These are phyloP conservation scores for Quaeritorhiza haematococci DNA, from an alignment of 371 early-diverging fungal species.

Conservation along the genomic window DNA sequence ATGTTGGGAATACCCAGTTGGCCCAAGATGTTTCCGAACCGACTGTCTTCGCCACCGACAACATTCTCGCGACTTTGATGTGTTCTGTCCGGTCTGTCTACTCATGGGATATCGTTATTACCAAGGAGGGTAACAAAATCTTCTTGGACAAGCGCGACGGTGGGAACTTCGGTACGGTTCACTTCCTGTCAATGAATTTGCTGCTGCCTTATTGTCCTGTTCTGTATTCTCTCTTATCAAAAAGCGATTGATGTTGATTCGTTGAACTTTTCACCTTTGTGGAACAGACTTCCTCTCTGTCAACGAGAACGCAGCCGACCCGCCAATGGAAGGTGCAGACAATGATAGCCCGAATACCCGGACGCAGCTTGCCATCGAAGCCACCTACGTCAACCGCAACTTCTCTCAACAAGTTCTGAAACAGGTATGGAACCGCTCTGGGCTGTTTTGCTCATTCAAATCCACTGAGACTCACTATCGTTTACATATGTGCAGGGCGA, in stretches of 20 bases:
- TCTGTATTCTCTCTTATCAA: no score
- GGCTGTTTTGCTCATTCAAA: neutral
- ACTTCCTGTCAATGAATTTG: neutral
- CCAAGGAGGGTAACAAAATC: constrained; percentile 78
- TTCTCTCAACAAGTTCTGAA: constrained; percentile 81
- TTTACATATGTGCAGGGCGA: constrained; percentile 15
- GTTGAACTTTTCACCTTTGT: constrained; percentile 7
- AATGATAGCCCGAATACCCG: constrained; percentile 89
- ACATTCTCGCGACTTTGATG: constrained; percentile 88
- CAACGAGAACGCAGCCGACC: constrained; percentile 91
- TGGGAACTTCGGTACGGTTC: constrained; percentile 39
- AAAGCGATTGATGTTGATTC: neutral
- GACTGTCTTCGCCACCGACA: constrained; percentile 86
- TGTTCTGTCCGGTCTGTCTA: constrained; percentile 85
- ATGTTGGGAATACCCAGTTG: constrained; percentile 26
- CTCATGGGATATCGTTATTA: constrained; percentile 94
- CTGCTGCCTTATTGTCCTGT: no score
- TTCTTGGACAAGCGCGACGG: constrained; percentile 90
- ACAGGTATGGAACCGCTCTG: neutral
- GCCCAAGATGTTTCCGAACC: constrained; percentile 56
- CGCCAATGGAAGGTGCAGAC: constrained; percentile 79
- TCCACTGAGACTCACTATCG: neutral
- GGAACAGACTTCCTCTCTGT: constrained; percentile 79
- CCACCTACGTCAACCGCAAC: constrained; percentile 80
- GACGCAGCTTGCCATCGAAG: constrained; percentile 75